Percentiles rank a stretch among this genome's conserved stretches.
Evolutionary conservation across 495 filamentous ascomycete genomes (phyloP).

Genomic region (Articulospora tetracladia): DNA sequence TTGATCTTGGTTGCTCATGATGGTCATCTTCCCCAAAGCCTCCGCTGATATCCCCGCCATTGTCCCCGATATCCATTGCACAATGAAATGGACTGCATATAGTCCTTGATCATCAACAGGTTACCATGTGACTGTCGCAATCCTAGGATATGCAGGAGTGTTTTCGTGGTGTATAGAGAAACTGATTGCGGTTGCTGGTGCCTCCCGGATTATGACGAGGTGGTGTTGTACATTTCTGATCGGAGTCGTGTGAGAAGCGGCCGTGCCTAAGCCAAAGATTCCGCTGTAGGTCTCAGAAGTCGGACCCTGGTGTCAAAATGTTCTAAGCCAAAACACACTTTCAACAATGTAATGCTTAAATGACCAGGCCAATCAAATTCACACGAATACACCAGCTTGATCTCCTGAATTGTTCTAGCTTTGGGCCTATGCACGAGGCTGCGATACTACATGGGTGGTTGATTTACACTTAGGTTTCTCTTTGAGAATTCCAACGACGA

Average conservation of each 20-base stretch:
- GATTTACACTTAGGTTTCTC: too few species aligned
- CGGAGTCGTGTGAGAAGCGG: not conserved
- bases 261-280: not conserved
- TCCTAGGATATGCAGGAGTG: not conserved
- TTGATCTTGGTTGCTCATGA: conserved; percentile 18
- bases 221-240: conserved; percentile 7
- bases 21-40: conserved; percentile 35
- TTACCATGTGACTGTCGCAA: not conserved
- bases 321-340: not conserved
- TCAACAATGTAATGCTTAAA: too few species aligned
- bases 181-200: not conserved
- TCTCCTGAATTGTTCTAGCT: too few species aligned
- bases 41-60: conserved; percentile 37
- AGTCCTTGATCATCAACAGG: conserved; percentile 17
- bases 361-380: too few species aligned
- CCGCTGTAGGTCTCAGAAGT: not conserved
- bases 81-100: conserved; percentile 19
- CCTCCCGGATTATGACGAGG: conserved; percentile 5
- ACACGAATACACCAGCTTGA: too few species aligned
- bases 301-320: not conserved
- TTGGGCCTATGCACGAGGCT: too few species aligned
- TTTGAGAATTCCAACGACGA: too few species aligned
- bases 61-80: conserved; percentile 55
- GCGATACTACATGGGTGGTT: too few species aligned
- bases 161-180: not conserved